Evolutionary conservation across 345 rosid genomes (phyloP).

Genomic region (Syzygium aqueum): DNA sequence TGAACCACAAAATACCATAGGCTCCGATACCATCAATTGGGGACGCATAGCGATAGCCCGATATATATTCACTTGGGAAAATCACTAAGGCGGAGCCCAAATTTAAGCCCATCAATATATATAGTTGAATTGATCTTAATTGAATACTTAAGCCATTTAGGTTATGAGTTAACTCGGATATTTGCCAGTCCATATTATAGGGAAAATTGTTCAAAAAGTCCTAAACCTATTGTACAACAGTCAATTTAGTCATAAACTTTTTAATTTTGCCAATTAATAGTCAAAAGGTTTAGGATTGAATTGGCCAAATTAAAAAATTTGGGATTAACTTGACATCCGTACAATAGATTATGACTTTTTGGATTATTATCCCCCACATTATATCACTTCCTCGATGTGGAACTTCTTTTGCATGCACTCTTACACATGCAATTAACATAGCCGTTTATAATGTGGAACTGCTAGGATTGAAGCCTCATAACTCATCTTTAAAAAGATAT

Average conservation of each 20-base stretch:
- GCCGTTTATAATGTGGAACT: not conserved
- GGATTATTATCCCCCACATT: not conserved
- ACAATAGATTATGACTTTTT: not conserved
- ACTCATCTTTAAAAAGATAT: not conserved
- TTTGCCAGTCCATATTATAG: not conserved
- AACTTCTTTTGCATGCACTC: not conserved
- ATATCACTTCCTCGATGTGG: not conserved
- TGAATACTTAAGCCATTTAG: not conserved
- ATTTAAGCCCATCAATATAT: not conserved
- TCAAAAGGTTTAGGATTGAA: not conserved
- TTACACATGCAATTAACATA: not conserved
- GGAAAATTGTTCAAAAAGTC: not conserved
- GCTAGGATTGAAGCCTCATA: not conserved
- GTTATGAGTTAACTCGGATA: not conserved
- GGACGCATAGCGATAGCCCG: accelerated
- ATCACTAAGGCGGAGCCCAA: not conserved
- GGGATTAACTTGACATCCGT: not conserved
- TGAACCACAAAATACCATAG: not conserved
- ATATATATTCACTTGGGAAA: not conserved
- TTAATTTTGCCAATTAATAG: not conserved
- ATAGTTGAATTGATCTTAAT: not conserved
- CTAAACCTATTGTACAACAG: accelerated
- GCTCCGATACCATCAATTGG: accelerated
- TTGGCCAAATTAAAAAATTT: not conserved
- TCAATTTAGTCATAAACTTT: not conserved